Conservation (phyloP, 2,329 filamentous ascomycete genomes). For the Penicillium sp. region DNA sequence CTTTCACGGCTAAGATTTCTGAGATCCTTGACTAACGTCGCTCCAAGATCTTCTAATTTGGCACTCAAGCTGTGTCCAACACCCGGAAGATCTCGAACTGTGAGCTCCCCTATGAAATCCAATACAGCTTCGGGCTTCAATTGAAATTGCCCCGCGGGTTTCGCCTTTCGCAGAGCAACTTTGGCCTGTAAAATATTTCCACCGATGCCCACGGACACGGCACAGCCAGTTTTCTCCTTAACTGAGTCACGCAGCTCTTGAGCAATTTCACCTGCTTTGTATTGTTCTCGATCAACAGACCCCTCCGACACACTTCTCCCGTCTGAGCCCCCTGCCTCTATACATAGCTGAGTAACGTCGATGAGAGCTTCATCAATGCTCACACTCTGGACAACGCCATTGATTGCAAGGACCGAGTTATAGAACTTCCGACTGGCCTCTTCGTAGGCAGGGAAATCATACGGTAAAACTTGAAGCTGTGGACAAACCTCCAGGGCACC, state of each 20-base stretch:
- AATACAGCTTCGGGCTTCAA: slow-evolving; percentile 78
- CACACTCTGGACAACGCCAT: slow-evolving; percentile 88
- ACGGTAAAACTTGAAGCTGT: slow-evolving; percentile 84
- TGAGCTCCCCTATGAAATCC: slow-evolving; percentile 72
- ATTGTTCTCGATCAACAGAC: slow-evolving; percentile 74
- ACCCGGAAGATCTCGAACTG: slow-evolving; percentile 80
- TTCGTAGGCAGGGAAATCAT: slow-evolving; percentile 94
- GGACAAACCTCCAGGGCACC: slow-evolving; percentile 79
- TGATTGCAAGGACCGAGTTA: slow-evolving; percentile 73
- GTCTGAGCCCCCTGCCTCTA: slow-evolving; percentile 65
- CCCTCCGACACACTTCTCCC: slow-evolving; percentile 66
- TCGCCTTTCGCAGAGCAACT: slow-evolving; percentile 84
- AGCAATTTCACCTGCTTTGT: slow-evolving; percentile 72
- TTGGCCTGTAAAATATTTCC: slow-evolving; percentile 89
- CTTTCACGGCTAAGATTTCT: slow-evolving; percentile 74
- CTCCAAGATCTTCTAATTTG: slow-evolving; percentile 83
- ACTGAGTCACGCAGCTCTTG: slow-evolving; percentile 66
- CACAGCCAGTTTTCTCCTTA: slow-evolving; percentile 74
- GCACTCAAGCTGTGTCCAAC: slow-evolving; percentile 88
- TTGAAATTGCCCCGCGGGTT: slow-evolving; percentile 90
- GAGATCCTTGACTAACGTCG: slow-evolving; percentile 81
- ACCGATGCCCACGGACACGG: slow-evolving; percentile 90
- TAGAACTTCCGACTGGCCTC: slow-evolving; percentile 88
- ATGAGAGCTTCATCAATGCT: slow-evolving; percentile 94
- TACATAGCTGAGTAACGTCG: slow-evolving; percentile 73